Base-by-base conservation (phyloP, 1,139 yeast genomes). In the Ogataea hybrid region DNA sequence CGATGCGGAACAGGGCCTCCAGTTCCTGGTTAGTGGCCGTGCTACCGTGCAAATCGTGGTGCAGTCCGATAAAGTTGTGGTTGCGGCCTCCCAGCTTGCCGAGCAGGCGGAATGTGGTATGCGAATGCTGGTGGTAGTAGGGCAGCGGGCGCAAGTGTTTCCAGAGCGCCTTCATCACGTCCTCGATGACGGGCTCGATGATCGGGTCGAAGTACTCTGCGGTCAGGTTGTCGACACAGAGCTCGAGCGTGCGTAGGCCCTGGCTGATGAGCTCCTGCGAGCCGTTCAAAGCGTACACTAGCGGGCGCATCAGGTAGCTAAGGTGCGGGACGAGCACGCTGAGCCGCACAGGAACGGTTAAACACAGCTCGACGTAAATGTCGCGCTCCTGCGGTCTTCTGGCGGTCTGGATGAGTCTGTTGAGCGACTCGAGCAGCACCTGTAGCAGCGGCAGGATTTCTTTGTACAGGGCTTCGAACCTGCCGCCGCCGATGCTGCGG, bases 61-160 rank as follows among this genome's bases (percentile, higher is more conserved):
- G 87, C 2, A 94, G 86, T 48, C 79, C 79, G 56, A 90, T 71
- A 59, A 87, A 88, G 41, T 84, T 80, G 53, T 97, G 82, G 56
- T 92, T 92, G 61, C 98, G 76, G 2, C 99, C 99, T 28, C 99
- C 99, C 31, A 94, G 69, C 59, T 94, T 94, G 39, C 99, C 98
- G 43, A 94, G 69, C 35, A 94, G 88, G 48, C 98, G 75, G 43
- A 92, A 81, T 0, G 97, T 92, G 0, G 96, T 88, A 58, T 94
- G 99, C 16, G 96, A 84, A 54, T 90, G 96, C 56, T 84, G 92
- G 51, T 89, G 97, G 51, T 82, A 86, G 60, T 89, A 89, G 0
- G 98, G 98, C 31, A 89, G 76, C 1, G 98, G 98, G 51, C 83
- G 83, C 51, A 94, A 67, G 53, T 92, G 95, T 50, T 80, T 84